Evolutionary conservation across 208 protist genomes (phyloP).

Genomic region (Wallacemonas rigidus): DNA sequence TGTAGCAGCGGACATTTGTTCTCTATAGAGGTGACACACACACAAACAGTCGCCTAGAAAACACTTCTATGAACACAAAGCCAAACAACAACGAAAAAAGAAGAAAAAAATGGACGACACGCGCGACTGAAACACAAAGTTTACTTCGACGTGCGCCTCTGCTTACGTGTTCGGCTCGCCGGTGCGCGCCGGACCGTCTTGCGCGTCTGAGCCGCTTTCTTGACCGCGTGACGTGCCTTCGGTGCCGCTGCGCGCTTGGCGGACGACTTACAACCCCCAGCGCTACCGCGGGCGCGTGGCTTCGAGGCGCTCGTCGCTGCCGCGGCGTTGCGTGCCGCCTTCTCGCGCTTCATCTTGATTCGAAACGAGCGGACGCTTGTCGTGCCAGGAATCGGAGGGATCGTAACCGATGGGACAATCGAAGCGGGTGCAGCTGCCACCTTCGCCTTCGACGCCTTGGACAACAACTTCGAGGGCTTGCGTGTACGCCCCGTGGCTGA

Average conservation of each 20-base stretch:
- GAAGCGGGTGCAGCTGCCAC: not conserved
- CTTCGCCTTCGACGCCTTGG: not conserved
- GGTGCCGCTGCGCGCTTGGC: conserved; percentile 3
- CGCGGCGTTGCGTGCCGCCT: not conserved
- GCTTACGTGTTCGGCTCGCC: too few relatives aligned
- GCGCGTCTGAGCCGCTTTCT: conserved; percentile 16
- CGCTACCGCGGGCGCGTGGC: not conserved
- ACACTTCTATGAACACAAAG: not conserved
- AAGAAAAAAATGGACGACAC: too few relatives aligned
- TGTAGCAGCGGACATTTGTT: too few relatives aligned
- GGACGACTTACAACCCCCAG: conserved; percentile 8
- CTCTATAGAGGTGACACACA: too few relatives aligned
- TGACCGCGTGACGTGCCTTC: not conserved
- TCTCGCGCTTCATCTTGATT: conserved; percentile 15
- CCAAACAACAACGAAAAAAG: too few relatives aligned
- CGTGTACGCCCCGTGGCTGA: not conserved
- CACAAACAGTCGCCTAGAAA: not conserved
- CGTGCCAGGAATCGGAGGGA: conserved; percentile 8
- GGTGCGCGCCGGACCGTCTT: not conserved
- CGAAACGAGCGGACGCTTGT: conserved; percentile 4
- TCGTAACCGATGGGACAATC: not conserved
- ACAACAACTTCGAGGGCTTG: too few relatives aligned
- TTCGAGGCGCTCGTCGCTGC: not conserved
- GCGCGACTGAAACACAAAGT: too few relatives aligned
- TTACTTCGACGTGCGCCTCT: too few relatives aligned